Base-by-base conservation (phyloP, 176 grass and related monocot genomes). In the Oryza longistaminata region DNA sequence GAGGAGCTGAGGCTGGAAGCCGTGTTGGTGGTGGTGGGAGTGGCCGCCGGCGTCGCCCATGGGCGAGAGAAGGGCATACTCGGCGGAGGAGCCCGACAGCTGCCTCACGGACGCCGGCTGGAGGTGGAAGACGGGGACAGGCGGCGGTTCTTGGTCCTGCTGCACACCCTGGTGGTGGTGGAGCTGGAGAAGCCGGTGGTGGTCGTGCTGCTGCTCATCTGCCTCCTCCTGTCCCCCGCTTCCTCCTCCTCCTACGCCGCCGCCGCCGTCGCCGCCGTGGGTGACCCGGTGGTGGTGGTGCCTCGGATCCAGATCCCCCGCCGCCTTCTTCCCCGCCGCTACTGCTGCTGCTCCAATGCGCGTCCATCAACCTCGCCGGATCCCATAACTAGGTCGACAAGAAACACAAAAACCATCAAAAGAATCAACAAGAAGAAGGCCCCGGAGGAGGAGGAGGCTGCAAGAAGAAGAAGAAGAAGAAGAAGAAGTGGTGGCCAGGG, bases 251-350 rank as follows among this genome's bases (percentile, higher is more conserved):
- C 71, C 64, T 7, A 48, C 34, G 34, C 34, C 82, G 79, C 42
- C 82, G 79, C 42, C 85, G 64, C 68, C 89, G 83, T 84, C 87
- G 82, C 87, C 90, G 76, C 64, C 80, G 62, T 87, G 83, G 50
- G 71, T 83, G 87, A 70, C 87, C 77, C 74, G 91, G 85, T 93
- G 85, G 79, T 93, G 85, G 79, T 88, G 85, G 40, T 86, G 89
- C 88, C 84, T 92, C 89, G 93, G 93, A 98, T 98, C 96, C 96
- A 98, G 96, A 96, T 96, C 91, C 88, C 87, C 84, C 84, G 77
- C 84, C 83, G 77, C 34, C 91, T 85, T 55, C 73, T 77, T 79
- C 45, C 19, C 61, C 85, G 25, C 82, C 64, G 50, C 85, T 88
- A 40, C 66, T 93, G 46, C 15, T 15, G 16, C 79, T 75, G 43